A percentile compares a stretch with the other conserved stretches of the same genome.
Evolutionary conservation across 2,329 filamentous ascomycete species (phyloP).

Genomic region (Arthrobotrys iridis): DNA sequence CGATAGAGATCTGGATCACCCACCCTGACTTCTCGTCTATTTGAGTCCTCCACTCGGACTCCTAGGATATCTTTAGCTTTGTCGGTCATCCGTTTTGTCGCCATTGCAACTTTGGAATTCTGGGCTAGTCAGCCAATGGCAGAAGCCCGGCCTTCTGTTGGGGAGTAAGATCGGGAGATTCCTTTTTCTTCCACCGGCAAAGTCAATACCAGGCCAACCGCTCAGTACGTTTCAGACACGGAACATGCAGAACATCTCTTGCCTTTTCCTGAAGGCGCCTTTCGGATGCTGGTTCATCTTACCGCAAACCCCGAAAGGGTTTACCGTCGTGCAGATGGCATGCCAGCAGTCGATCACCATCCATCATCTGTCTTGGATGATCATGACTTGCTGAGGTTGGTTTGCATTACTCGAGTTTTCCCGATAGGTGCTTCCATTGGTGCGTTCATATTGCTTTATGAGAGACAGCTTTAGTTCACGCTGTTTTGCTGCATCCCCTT

Average conservation of each 20-base stretch:
- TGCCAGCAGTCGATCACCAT: conserved; percentile 37
- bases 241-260: conserved; percentile 54
- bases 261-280: conserved; percentile 49
- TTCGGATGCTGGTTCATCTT: conserved; percentile 52
- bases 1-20: conserved; percentile 41
- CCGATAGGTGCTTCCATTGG: conserved; percentile 47
- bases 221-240: conserved; percentile 53
- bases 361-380: conserved; percentile 49
- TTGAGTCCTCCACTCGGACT: conserved; percentile 48
- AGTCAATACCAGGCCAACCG: conserved; percentile 39
- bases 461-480: conserved; percentile 8
- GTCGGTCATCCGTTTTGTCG: background rate
- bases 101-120: background rate
- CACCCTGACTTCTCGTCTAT: conserved; percentile 41
- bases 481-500: conserved; percentile 36
- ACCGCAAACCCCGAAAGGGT: conserved; percentile 45
- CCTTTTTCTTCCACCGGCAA: conserved; percentile 25
- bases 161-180: conserved; percentile 25
- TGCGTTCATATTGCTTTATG: conserved; percentile 41
- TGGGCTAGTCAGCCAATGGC: conserved; percentile 21
- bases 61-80: conserved; percentile 51
- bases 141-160: background rate
- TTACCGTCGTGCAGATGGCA: conserved; percentile 39
- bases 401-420: conserved; percentile 55
- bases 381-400: conserved; percentile 48